phyloP scores from a whole-genome alignment of 129 eudicot genomes.

The Gnaphalium uliginosum region DNA sequence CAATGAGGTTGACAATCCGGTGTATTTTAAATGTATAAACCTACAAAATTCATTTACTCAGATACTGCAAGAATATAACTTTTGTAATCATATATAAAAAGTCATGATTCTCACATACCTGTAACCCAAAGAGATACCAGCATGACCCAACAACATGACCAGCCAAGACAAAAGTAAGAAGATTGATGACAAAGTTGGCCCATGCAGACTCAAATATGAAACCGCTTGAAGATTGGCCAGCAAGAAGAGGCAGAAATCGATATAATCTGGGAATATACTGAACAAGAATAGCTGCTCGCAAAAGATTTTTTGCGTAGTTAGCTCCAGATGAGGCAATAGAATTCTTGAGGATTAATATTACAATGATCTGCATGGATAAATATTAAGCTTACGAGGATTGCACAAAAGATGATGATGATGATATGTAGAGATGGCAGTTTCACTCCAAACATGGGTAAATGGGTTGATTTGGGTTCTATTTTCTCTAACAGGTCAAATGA shows the following conservation, averaged over 20 bases:
- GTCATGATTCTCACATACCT: constrained; percentile 42
- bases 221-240: constrained; percentile 70
- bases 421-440: background rate
- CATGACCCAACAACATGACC: constrained; percentile 82
- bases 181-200: constrained; percentile 80
- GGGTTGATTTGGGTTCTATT: background rate
- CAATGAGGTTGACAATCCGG: too few relatives aligned
- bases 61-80: too few relatives aligned
- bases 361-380: constrained; percentile 60
- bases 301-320: constrained; percentile 70
- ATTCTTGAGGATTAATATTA: constrained; percentile 52
- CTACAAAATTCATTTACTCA: too few relatives aligned
- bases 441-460: background rate
- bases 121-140: constrained; percentile 84
- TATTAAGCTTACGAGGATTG: constrained; percentile 1
- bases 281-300: constrained; percentile 68
- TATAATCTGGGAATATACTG: constrained; percentile 83
- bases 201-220: constrained; percentile 80
- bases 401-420: constrained; percentile 17
- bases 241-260: constrained; percentile 75
- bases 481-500: background rate
- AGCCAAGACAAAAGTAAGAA: constrained; percentile 65
- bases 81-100: background rate
- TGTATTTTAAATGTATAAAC: too few relatives aligned
- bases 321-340: constrained; percentile 59